phyloP scores from a whole-genome alignment of 352 stramenopile species.

The Aphanomyces astaci region DNA sequence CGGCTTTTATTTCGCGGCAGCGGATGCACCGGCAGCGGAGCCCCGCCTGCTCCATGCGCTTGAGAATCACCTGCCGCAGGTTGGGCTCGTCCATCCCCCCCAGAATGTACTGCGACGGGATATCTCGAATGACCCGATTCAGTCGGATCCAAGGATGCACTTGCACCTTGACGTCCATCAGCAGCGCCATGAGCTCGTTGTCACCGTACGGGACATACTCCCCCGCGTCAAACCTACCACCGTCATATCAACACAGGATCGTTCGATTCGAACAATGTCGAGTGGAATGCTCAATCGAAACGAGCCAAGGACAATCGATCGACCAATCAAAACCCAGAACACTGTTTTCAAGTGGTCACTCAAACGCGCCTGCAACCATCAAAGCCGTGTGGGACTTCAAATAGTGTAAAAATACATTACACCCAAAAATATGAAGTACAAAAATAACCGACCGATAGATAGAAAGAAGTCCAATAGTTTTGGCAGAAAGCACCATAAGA shows the following conservation, averaged over 20 bases:
- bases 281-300: too few relatives aligned
- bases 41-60: conserved; percentile 66
- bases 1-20: conserved; percentile 86
- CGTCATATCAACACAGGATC: not conserved
- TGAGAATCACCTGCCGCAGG: conserved; percentile 82
- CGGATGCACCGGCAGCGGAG: conserved; percentile 84
- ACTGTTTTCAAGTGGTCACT: too few relatives aligned
- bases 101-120: conserved; percentile 90
- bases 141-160: conserved; percentile 93
- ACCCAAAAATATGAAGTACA: too few relatives aligned
- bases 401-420: too few relatives aligned
- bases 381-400: too few relatives aligned
- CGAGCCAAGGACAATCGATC: too few relatives aligned
- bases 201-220: conserved; percentile 86
- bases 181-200: conserved; percentile 76
- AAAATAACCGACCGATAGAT: too few relatives aligned
- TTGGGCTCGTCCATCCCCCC: conserved; percentile 89
- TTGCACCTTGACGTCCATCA: conserved; percentile 85
- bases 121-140: conserved; percentile 91
- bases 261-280: too few relatives aligned
- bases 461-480: too few relatives aligned
- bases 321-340: too few relatives aligned
- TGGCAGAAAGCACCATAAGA: too few relatives aligned
- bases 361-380: too few relatives aligned
- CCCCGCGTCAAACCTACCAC: conserved; percentile 56